Evolutionary conservation across 1,139 yeast genomes (phyloP).

Genomic region (Saccharomyces pastorianus): DNA sequence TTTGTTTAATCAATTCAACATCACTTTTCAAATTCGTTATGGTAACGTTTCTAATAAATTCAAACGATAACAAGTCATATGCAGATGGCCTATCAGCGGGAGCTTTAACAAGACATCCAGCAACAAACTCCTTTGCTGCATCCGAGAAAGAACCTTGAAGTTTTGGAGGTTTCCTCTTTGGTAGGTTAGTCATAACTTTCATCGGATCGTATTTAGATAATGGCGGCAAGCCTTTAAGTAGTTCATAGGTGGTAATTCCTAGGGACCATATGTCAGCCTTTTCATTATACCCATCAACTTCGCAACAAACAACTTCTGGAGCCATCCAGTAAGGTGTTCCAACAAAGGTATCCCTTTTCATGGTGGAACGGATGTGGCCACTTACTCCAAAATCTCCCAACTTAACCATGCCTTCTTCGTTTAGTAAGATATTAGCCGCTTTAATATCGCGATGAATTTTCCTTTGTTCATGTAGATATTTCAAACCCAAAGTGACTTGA

Average conservation of each 20-base stretch:
- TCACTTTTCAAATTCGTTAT: constrained; percentile 20
- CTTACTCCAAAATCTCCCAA: constrained; percentile 85
- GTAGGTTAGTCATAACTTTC: constrained; percentile 66
- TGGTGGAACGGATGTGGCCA: constrained; percentile 62
- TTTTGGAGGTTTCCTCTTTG: constrained; percentile 58
- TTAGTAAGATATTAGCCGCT: constrained; percentile 70
- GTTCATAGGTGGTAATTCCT: constrained; percentile 74
- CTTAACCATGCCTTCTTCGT: constrained; percentile 55
- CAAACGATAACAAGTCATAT: constrained; percentile 37
- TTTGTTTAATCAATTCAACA: constrained; percentile 27
- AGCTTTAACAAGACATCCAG: constrained; percentile 50
- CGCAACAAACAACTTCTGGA: constrained; percentile 58
- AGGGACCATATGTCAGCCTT: constrained; percentile 86
- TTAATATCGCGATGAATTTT: constrained; percentile 82
- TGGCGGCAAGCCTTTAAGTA: constrained; percentile 69
- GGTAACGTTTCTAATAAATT: constrained; percentile 34
- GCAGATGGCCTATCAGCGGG: constrained; percentile 49
- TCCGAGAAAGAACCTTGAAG: constrained; percentile 41
- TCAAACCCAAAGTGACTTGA: constrained; percentile 55
- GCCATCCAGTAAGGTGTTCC: constrained; percentile 97
- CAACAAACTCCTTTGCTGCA: constrained; percentile 52
- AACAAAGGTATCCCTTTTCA: constrained; percentile 62
- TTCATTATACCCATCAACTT: constrained; percentile 53
- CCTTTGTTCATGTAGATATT: constrained; percentile 61
- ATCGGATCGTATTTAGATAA: constrained; percentile 61